These are phyloP conservation scores for Yarrowia yakushimensis DNA, from an alignment of 805 yeast genomes.

Conservation along the genomic window DNA sequence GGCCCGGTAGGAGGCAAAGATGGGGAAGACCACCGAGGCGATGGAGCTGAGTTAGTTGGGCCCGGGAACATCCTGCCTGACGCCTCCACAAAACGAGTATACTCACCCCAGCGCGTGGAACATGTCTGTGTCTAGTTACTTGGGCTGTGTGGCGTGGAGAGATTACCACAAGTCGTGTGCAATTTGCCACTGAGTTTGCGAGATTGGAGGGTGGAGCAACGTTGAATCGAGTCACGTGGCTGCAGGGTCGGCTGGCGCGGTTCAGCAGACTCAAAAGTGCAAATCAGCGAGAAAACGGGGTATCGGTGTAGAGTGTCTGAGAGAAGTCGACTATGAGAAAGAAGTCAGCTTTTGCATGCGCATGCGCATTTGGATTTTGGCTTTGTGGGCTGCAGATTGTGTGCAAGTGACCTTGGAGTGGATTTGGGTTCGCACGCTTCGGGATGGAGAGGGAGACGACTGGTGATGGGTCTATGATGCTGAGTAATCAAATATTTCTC, in stretches of 20 bases:
- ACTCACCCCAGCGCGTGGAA: constrained; percentile 22
- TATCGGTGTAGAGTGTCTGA: no score
- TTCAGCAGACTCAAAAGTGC: neutral
- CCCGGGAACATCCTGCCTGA: no score
- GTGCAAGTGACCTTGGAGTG: constrained; percentile 6
- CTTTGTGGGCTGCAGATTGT: neutral
- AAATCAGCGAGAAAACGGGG: no score
- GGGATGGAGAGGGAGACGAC: neutral
- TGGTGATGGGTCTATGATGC: neutral
- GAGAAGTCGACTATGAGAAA: neutral
- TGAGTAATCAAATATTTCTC: neutral
- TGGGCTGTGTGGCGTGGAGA: neutral
- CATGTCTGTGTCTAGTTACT: neutral
- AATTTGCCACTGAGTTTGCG: constrained; percentile 18
- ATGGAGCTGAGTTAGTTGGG: constrained; percentile 30
- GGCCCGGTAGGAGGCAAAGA: constrained; percentile 58
- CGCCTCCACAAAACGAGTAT: no score
- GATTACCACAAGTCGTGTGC: neutral
- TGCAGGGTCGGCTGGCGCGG: neutral
- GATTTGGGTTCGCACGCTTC: neutral
- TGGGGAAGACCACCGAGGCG: constrained; percentile 54
- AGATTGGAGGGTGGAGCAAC: neutral
- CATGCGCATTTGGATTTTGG: constrained; percentile 6
- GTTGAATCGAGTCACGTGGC: neutral
- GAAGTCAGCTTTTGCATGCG: constrained; percentile 16